Percentiles rank a stretch among this genome's conserved stretches.
These are phyloP conservation scores for Colletotrichum sansevieriae DNA, from an alignment of 2,329 filamentous ascomycete species.

Conservation along the genomic window DNA sequence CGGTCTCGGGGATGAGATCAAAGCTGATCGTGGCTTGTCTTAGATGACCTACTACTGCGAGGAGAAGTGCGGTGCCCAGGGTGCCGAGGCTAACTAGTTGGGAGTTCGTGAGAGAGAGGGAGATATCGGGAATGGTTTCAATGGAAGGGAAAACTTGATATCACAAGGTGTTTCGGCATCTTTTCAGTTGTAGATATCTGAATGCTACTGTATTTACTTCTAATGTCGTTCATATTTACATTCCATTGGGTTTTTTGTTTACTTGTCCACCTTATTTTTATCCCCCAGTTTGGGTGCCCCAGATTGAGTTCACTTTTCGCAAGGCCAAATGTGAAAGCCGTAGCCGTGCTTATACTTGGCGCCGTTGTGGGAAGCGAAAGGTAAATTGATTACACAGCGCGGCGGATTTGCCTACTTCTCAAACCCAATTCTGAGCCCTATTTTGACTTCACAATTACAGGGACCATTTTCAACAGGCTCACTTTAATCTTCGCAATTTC, in stretches of 20 bases:
- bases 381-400: background rate
- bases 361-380: constrained; percentile 1
- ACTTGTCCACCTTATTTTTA: background rate
- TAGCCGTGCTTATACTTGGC: no score
- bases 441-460: background rate
- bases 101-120: background rate
- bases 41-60: constrained; percentile 43
- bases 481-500: no score
- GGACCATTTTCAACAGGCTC: no score
- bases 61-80: constrained; percentile 41
- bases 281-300: background rate
- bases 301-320: background rate
- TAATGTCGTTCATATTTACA: background rate
- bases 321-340: background rate
- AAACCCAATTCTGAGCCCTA: background rate
- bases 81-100: constrained; percentile 37
- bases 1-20: background rate
- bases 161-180: background rate
- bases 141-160: background rate
- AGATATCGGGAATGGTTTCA: background rate
- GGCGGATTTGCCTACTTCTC: background rate
- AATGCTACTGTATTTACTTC: constrained; percentile 1
- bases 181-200: constrained; percentile 13
- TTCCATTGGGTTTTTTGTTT: background rate
- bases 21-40: background rate